A percentile compares a stretch with the other conserved stretches of the same genome.
phyloP scores from a whole-genome alignment of 164 flowering plant species.

The Magnolia sinica region DNA sequence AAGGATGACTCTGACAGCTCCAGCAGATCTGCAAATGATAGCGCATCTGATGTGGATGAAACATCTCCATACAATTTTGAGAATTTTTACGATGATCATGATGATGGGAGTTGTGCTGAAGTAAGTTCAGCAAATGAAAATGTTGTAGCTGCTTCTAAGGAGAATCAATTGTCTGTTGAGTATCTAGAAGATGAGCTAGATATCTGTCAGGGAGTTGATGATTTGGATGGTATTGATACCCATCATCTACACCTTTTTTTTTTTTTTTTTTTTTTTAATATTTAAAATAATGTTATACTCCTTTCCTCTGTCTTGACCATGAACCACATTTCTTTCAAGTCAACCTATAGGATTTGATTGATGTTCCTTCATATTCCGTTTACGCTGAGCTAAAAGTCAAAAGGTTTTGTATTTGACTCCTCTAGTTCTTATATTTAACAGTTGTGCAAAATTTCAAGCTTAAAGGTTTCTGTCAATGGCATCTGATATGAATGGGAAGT shows the following conservation, averaged over 20 bases:
- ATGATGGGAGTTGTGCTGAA: slow-evolving; percentile 31
- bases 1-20: slow-evolving; percentile 32
- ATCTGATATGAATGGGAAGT: too few species aligned
- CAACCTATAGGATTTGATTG: not conserved
- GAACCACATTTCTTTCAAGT: not conserved
- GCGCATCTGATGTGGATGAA: slow-evolving; percentile 25
- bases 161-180: slow-evolving; percentile 56
- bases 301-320: not conserved
- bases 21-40: slow-evolving; percentile 18
- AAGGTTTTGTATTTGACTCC: not conserved
- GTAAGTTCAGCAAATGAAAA: slow-evolving; percentile 18
- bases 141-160: slow-evolving; percentile 24
- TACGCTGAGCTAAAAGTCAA: not conserved
- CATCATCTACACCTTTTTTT: not conserved
- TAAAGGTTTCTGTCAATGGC: too few species aligned
- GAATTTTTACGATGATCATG: slow-evolving; percentile 25
- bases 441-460: too few species aligned
- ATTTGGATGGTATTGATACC: slow-evolving; percentile 63
- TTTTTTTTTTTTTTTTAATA: not conserved
- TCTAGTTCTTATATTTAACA: not conserved
- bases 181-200: slow-evolving; percentile 83
- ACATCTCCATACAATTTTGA: slow-evolving; percentile 18
- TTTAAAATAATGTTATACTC: not conserved
- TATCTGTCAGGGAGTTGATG: slow-evolving; percentile 52
- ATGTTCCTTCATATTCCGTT: not conserved